Evolutionary conservation across 2,329 filamentous ascomycete genomes (phyloP), one percentile per base, ranked within the genome.

Genomic region (Fusarium sp.): DNA sequence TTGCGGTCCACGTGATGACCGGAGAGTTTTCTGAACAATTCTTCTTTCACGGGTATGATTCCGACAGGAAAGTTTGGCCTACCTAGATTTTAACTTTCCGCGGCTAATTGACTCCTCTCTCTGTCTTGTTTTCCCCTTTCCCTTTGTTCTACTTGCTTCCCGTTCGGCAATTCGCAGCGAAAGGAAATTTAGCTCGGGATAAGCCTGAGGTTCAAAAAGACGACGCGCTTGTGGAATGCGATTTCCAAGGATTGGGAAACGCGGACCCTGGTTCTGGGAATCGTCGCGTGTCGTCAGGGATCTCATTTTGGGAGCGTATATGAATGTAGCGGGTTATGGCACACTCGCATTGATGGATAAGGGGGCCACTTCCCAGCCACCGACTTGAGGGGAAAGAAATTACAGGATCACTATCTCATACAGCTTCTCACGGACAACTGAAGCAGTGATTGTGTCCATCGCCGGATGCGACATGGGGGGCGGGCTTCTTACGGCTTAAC

Each of bases 201-300:
- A 58, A 38, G 20, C 40, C 55, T 50, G 33, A 38, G 56, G 56
- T 50, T 46, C 42, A 29, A 31, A 10, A 10, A 29, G 9, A 10
- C 27, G 27, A 42, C 54, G 44, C 38, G 34, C 29, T 60, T 65
- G 50, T 46, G 40, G 40, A 25, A 44, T 46, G 14, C 36, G 42
- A 46, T 46, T 46, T 23, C 58, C 58, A 64, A 56, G 58, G 51
- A 58, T 61, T 61, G 58, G 66, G 42, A 46, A 42, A 66, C 56
- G 58, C 61, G 25, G 59, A 46, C 53, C 61, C 69, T 46, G 55
- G 65, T 68, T 69, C 11, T 66, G 56, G 60, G 38, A 57, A 61
- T 55, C 50, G 46, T 70, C 71, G 71, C 69, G 71, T 69, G 71
- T 71, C 36, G 42, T 56, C 61, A 68, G 59, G 64, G 63, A 67